Percentiles rank a stretch among this genome's conserved stretches.
phyloP scores from a whole-genome alignment of 257 asterid species.

The Solanum pimpinellifolium region DNA sequence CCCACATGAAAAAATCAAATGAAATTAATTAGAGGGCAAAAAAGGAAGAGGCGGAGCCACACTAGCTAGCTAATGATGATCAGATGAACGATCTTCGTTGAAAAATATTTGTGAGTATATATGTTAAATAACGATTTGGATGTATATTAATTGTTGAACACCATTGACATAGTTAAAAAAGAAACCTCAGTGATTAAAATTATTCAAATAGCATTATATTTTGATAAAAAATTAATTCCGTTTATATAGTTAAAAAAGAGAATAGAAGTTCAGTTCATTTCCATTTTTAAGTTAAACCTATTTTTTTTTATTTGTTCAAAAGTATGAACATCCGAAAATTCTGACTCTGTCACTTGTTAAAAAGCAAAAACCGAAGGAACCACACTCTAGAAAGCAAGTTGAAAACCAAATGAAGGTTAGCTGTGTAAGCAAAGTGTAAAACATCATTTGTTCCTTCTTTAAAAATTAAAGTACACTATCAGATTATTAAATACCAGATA shows the following conservation, averaged over 20 bases:
- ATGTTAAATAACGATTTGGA: too few species aligned
- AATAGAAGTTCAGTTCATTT: not conserved
- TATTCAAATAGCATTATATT: too few species aligned
- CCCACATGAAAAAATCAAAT: not conserved
- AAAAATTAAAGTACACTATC: not conserved
- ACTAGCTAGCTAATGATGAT: not conserved
- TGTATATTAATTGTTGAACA: too few species aligned
- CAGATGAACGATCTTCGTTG: too few species aligned
- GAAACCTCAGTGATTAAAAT: accelerated
- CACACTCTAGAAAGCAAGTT: not conserved
- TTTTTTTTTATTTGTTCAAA: too few species aligned
- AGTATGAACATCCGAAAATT: too few species aligned
- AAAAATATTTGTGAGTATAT: too few species aligned
- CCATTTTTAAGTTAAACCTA: not conserved
- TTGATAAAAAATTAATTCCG: too few species aligned
- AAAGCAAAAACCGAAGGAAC: not conserved
- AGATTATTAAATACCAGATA: not conserved
- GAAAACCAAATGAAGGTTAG: not conserved
- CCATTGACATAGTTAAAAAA: too few species aligned
- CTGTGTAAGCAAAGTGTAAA: not conserved
- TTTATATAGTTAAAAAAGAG: too few species aligned
- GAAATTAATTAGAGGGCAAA: not conserved
- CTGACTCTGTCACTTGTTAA: not conserved
- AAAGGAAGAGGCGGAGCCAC: not conserved
- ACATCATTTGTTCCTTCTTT: not conserved